Conservation (phyloP, 768 basidiomycete species). For the Roridomyces roridus region DNA sequence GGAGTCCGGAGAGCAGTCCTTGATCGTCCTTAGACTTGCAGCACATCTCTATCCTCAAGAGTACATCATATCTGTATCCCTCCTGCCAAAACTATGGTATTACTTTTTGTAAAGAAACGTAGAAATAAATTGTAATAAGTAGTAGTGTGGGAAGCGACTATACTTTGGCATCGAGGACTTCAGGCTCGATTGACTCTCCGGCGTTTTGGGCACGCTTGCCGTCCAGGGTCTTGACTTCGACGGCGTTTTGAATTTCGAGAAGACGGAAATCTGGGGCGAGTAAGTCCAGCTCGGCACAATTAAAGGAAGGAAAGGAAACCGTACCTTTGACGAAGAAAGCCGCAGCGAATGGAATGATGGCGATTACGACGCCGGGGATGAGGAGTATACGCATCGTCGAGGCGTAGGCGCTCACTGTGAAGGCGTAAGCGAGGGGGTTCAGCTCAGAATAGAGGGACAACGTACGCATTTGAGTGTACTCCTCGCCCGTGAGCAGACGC, state of each 20-base stretch:
- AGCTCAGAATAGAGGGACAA: neutral
- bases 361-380: slow-evolving; percentile 44
- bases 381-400: slow-evolving; percentile 49
- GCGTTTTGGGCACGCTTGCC: slow-evolving; percentile 21
- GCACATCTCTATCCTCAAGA: neutral
- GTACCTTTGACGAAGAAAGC: slow-evolving; percentile 49
- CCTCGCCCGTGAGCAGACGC: slow-evolving; percentile 40
- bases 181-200: slow-evolving; percentile 23
- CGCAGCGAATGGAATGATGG: slow-evolving; percentile 53
- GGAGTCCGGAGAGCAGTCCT: neutral
- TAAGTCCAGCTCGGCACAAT: too few relatives aligned
- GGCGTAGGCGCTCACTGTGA: slow-evolving; percentile 34
- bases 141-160: too few relatives aligned
- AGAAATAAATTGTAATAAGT: neutral
- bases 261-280: slow-evolving; percentile 47
- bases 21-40: neutral
- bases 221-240: slow-evolving; percentile 41
- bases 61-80: too few relatives aligned
- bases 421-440: neutral
- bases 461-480: slow-evolving; percentile 49
- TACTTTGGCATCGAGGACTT: slow-evolving; percentile 12
- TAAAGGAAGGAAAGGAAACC: neutral
- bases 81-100: too few relatives aligned
- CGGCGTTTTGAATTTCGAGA: slow-evolving; percentile 61
- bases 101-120: too few relatives aligned